Evolutionary conservation across 176 grass and related monocot genomes (phyloP).

Genomic region (Eleusine indica): DNA sequence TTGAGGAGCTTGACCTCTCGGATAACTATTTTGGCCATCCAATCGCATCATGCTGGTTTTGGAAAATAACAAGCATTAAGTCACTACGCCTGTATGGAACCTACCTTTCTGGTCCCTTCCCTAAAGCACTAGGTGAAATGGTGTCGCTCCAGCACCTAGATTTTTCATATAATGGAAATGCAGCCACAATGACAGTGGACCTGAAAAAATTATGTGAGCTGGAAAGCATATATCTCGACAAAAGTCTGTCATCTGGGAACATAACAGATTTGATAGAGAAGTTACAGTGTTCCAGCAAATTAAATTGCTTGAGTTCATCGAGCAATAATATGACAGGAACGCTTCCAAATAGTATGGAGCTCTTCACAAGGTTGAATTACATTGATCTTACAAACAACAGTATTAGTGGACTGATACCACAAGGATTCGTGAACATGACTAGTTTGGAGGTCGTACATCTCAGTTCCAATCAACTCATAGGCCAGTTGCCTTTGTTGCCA

Average conservation of each 20-base stretch:
- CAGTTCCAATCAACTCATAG: background rate
- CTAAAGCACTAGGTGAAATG: constrained; percentile 1
- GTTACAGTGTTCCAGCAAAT: background rate
- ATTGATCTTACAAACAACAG: constrained; percentile 40
- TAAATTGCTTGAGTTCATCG: background rate
- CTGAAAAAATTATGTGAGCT: constrained; percentile 9
- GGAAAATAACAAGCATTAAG: constrained; percentile 29
- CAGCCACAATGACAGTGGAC: background rate
- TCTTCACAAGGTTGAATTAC: background rate
- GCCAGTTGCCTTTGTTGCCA: background rate
- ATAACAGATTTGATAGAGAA: constrained; percentile 9
- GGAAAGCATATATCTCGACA: background rate
- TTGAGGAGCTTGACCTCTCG: constrained; percentile 17
- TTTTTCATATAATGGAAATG: background rate
- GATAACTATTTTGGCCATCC: background rate
- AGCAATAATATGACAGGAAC: constrained; percentile 9
- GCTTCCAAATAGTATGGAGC: background rate
- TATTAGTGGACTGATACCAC: constrained; percentile 33
- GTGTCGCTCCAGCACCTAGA: background rate
- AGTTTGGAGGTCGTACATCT: background rate
- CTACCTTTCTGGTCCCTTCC: constrained; percentile 8
- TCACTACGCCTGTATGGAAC: background rate
- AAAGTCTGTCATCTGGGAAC: constrained; percentile 25
- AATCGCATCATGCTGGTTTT: constrained; percentile 39
- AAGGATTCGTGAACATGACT: background rate